Percentiles rank a stretch among this genome's conserved stretches.
Evolutionary conservation across 495 filamentous ascomycete species (phyloP).

Genomic region (Parathielavia hyrcaniae): DNA sequence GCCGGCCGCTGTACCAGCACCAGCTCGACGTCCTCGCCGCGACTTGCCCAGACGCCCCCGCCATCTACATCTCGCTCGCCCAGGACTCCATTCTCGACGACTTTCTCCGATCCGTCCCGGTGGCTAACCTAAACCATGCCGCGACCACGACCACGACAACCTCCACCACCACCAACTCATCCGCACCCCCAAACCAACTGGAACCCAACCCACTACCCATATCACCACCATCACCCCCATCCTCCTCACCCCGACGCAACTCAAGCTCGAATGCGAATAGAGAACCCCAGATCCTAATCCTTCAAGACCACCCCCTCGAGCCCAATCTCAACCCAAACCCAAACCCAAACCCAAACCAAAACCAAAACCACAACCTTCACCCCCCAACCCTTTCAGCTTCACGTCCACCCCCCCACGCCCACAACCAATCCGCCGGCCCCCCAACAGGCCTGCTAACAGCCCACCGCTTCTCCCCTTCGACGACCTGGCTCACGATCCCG

Average conservation of each 20-base stretch:
- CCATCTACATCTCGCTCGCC: slow-evolving; percentile 6
- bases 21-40: slow-evolving; percentile 5
- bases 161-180: neutral
- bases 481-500: neutral
- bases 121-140: no score
- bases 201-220: neutral
- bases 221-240: no score
- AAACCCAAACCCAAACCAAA: no score
- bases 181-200: neutral
- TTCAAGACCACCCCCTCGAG: no score
- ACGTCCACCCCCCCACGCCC: no score
- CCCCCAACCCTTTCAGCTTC: neutral
- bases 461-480: neutral
- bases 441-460: neutral
- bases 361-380: no score
- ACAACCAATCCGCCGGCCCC: neutral
- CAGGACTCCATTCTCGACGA: neutral
- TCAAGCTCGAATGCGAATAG: neutral
- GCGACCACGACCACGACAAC: neutral
- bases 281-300: neutral
- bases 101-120: neutral
- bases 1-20: slow-evolving; percentile 5
- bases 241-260: neutral
- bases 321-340: no score
- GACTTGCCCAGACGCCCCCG: neutral